A percentile compares a stretch with the other conserved stretches of the same genome.
Evolutionary conservation across 306 rosid genomes (phyloP).

Genomic region (Canavalia ensiformis): DNA sequence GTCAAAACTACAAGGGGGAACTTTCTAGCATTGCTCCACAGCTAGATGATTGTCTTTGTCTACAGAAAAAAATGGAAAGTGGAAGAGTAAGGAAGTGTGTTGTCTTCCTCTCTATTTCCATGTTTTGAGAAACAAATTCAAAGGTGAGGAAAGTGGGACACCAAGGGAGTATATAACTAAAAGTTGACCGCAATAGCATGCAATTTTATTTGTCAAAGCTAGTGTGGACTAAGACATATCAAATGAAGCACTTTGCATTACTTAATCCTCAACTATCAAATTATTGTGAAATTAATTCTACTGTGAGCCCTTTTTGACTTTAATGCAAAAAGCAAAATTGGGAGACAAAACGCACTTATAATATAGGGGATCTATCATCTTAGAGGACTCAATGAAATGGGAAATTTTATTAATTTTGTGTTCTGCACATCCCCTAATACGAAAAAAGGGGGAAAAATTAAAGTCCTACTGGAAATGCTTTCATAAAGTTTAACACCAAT

Average conservation of each 20-base stretch:
- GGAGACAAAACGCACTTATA: neutral
- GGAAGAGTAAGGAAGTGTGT: neutral
- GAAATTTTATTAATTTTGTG: slow-evolving; percentile 18
- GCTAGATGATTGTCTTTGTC: neutral
- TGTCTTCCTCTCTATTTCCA: neutral
- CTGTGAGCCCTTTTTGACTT: neutral
- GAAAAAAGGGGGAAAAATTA: neutral
- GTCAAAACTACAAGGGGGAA: neutral
- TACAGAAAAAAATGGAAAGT: slow-evolving; percentile 3
- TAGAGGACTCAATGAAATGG: neutral
- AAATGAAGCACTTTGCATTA: slow-evolving; percentile 23
- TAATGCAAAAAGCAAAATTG: neutral
- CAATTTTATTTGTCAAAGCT: slow-evolving; percentile 29
- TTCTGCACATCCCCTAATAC: slow-evolving; percentile 22
- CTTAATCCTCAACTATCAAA: slow-evolving; percentile 25
- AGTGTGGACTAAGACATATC: slow-evolving; percentile 6
- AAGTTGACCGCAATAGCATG: slow-evolving; percentile 28
- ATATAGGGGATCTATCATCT: neutral
- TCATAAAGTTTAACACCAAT: neutral
- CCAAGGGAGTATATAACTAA: neutral
- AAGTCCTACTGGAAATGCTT: neutral
- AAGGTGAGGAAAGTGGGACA: neutral
- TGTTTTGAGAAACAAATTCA: neutral
- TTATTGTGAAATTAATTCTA: slow-evolving; percentile 20
- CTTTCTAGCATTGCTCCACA: neutral